These are phyloP conservation scores for Herpetomonas muscarum DNA, from an alignment of 208 protist genomes.

Conservation along the genomic window DNA sequence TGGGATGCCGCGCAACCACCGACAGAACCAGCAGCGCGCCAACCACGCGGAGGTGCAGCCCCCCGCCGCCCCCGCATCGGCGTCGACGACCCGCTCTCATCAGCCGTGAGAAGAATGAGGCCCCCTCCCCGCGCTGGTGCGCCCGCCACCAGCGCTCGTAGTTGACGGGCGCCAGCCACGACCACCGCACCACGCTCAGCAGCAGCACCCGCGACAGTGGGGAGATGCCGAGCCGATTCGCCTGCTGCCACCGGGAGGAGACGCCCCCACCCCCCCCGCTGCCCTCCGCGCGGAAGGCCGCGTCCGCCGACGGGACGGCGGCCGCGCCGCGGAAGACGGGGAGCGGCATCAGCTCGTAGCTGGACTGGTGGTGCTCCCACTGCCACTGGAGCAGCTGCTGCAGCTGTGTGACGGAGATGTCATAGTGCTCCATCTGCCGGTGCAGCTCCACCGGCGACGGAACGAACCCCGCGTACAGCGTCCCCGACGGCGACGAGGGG, in stretches of 20 bases:
- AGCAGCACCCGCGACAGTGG: slow-evolving; percentile 51
- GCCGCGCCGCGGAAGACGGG: slow-evolving; percentile 39
- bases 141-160: slow-evolving; percentile 18
- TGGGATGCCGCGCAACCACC: slow-evolving; percentile 5
- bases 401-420: slow-evolving; percentile 50
- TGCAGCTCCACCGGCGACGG: slow-evolving; percentile 49
- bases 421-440: slow-evolving; percentile 32
- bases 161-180: slow-evolving; percentile 55
- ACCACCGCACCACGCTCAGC: slow-evolving; percentile 43
- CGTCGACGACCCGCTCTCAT: too few species aligned
- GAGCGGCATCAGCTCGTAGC: slow-evolving; percentile 46
- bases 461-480: slow-evolving; percentile 42
- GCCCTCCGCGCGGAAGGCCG: slow-evolving; percentile 13
- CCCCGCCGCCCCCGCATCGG: background rate
- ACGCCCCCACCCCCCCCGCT: background rate
- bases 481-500: background rate
- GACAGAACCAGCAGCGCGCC: slow-evolving; percentile 1
- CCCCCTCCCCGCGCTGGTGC: background rate
- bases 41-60: slow-evolving; percentile 6
- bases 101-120: too few species aligned
- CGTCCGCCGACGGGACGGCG: slow-evolving; percentile 19
- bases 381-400: slow-evolving; percentile 76
- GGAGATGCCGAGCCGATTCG: slow-evolving; percentile 28
- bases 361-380: slow-evolving; percentile 69
- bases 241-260: slow-evolving; percentile 10